Percentiles rank a stretch among this genome's conserved stretches.
Conservation (phyloP, 148 eudicot genomes). For the Oxyria digyna region DNA sequence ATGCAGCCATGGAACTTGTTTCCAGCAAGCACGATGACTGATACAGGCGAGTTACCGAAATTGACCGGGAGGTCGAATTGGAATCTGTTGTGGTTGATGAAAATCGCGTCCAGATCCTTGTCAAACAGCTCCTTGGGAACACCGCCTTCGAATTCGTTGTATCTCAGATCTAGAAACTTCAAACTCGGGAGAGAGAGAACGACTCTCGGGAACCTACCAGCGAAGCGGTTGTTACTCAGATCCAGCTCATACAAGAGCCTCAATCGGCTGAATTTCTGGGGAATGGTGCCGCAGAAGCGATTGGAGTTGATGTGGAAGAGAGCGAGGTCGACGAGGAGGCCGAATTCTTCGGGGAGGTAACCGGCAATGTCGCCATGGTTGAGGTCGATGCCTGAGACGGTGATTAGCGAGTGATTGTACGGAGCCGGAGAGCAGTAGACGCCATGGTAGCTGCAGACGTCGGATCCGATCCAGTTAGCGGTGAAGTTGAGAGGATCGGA, state of each 20-base stretch:
- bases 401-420: constrained; percentile 15
- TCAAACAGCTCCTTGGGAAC: constrained; percentile 59
- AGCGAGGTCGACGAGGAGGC: constrained; percentile 51
- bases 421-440: constrained; percentile 72
- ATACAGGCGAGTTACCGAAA: constrained; percentile 87
- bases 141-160: constrained; percentile 73
- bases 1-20: constrained; percentile 74
- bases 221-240: constrained; percentile 80
- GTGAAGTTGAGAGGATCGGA: constrained; percentile 74
- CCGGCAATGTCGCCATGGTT: constrained; percentile 91
- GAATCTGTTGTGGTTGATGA: constrained; percentile 68
- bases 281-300: constrained; percentile 72
- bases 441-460: constrained; percentile 53
- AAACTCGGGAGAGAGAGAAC: constrained; percentile 40
- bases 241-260: constrained; percentile 57
- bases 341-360: constrained; percentile 71
- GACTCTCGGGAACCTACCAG: constrained; percentile 63
- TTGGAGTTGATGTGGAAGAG: constrained; percentile 73
- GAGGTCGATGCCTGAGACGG: constrained; percentile 70
- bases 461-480: constrained; percentile 59
- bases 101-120: constrained; percentile 68
- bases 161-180: constrained; percentile 60
- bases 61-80: constrained; percentile 58
- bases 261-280: constrained; percentile 38
- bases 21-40: constrained; percentile 71